phyloP scores from a whole-genome alignment of 176 grass and related monocot genomes.

The Triticum aestivum region IWGSC_CS_RefSeq_v2.1 NC_057813.1:467589953-467590452 shows the following conservation, averaged over 20 bases:
- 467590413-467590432: too few species aligned
- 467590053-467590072: constrained; percentile 33
- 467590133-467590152: constrained; percentile 66
- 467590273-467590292: not conserved
- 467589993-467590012: not conserved
- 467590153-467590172: constrained; percentile 28
- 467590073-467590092: constrained; percentile 18
- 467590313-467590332: not conserved
- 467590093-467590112: constrained; percentile 46
- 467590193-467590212: constrained; percentile 9
- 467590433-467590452: too few species aligned
- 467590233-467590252: constrained; percentile 43
- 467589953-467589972: not conserved
- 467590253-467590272: not conserved
- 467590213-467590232: constrained; percentile 25
- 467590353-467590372: not conserved
- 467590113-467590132: constrained; percentile 47
- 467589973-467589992: not conserved
- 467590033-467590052: not conserved
- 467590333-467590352: not conserved
- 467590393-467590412: too few species aligned
- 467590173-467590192: constrained; percentile 46
- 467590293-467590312: not conserved
- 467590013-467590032: not conserved
- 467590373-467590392: not conserved